These are phyloP conservation scores for Mycothermus thermophilus DNA, from an alignment of 495 filamentous ascomycete species.

Conservation along the genomic window DNA sequence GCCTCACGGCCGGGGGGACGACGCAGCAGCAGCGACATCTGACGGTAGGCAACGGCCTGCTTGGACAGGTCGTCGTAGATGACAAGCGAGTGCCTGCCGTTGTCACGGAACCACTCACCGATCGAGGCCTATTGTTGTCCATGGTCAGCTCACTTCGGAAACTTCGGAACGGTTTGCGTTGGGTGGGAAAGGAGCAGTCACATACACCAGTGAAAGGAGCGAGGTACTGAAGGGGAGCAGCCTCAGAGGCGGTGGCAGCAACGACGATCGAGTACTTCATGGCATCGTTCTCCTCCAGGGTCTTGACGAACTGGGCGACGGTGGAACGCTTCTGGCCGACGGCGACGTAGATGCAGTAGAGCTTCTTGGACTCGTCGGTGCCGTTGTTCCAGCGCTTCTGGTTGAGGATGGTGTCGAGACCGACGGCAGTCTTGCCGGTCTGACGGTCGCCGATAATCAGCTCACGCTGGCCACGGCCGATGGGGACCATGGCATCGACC, in stretches of 20 bases:
- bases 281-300: conserved; percentile 97
- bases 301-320: conserved; percentile 97
- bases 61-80: conserved; percentile 96
- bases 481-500: conserved; percentile 98
- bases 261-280: conserved; percentile 98
- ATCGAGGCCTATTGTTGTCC: not conserved
- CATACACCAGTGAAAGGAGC: conserved; percentile 80
- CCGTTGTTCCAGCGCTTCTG: conserved; percentile 94
- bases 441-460: conserved; percentile 99
- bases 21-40: conserved; percentile 98
- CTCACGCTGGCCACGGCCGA: conserved; percentile 99
- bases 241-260: conserved; percentile 95
- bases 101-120: conserved; percentile 75
- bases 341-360: conserved; percentile 98
- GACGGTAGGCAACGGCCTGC: conserved; percentile 98
- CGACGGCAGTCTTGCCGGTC: conserved; percentile 98
- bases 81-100: conserved; percentile 82
- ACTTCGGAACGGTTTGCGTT: not conserved
- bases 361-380: conserved; percentile 88
- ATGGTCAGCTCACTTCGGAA: not conserved
- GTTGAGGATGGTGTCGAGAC: conserved; percentile 96
- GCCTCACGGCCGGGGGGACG: conserved; percentile 99
- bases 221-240: conserved; percentile 82
- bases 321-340: conserved; percentile 99
- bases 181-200: not conserved